Percentiles rank a stretch among this genome's conserved stretches.
These are phyloP conservation scores for Dendryphion nanum DNA, from an alignment of 2,329 filamentous ascomycete genomes.

Conservation along the genomic window DNA sequence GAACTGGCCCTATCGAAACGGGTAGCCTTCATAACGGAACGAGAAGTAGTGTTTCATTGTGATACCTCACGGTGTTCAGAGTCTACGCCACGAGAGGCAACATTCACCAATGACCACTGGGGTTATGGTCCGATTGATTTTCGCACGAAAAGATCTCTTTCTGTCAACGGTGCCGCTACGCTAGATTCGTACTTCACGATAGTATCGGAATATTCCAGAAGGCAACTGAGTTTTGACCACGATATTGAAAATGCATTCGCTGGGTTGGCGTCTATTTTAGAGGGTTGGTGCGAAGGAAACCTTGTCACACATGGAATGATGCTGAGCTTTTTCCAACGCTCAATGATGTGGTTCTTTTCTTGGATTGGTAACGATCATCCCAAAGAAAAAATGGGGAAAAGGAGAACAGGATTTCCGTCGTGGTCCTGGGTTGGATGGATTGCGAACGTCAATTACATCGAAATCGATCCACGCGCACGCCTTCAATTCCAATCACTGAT, in stretches of 20 bases:
- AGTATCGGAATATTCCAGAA: neutral
- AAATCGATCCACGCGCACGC: neutral
- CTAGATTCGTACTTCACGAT: neutral
- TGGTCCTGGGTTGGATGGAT: conserved; percentile 2
- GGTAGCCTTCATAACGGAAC: neutral
- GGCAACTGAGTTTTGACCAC: neutral
- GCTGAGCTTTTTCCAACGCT: neutral
- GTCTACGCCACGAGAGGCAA: neutral
- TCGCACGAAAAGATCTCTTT: neutral
- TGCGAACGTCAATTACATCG: neutral
- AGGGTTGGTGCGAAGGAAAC: neutral
- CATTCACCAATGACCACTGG: neutral
- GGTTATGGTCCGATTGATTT: neutral
- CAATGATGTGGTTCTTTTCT: neutral
- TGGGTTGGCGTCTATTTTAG: conserved; percentile 1
- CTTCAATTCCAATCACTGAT: neutral
- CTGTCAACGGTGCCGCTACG: neutral
- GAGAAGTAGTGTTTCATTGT: conserved; percentile 1
- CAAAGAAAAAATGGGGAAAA: neutral
- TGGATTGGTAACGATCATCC: neutral
- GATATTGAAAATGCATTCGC: conserved; percentile 1
- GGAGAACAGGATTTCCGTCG: conserved; percentile 1
- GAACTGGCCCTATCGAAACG: conserved; percentile 1
- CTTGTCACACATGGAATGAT: neutral
- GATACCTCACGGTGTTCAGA: neutral